Evolutionary conservation across 805 yeast genomes (phyloP), one percentile per base, ranked within the genome.

Genomic region (Lipomyces orientalis): DNA sequence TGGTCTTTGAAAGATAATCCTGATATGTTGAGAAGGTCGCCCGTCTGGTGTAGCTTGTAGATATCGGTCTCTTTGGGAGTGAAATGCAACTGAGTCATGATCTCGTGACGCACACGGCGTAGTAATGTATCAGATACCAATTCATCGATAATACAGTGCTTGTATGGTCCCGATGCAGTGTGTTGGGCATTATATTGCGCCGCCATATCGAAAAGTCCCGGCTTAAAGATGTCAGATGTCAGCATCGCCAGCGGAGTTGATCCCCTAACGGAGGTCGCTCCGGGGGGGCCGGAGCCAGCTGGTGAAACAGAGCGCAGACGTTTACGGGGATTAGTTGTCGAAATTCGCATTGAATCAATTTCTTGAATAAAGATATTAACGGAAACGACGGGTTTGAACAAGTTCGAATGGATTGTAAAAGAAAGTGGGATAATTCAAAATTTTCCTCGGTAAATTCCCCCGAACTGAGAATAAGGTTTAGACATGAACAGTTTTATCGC

Each of bases 1-100:
- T 90, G 79, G 76, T 94, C 97, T 64, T 87, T 86, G 82, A 88
- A 84, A 69, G 92, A 86, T 69, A 95, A 82, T 0, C 97, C 97
- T 0, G 95, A 90, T 55, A 95, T 79, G 77, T 95, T 96, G 54
- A 97, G 97, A 73, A 95, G 84, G 79, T 97, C 76, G 89, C 99
- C 80, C 86, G 90, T 81, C 88, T 98, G 84, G 64, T 77, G 80
- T 80, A 88, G 97, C 77, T 91, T 93, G 79, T 95, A 95, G 70
- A 95, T 95, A 76, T 95, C 99, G 0, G 99, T 95, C 78, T 96
- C 99, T 78, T 96, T 95, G 73, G 88, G 87, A 9, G 98, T 93
- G 82, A 96, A 95, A 56, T 91, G 95, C 69, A 95, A 89, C 75
- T 93, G 90, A 1, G 83, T 80, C 71, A 91, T 84, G 33, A 96